Percentiles rank a stretch among this genome's conserved stretches.
These are phyloP conservation scores for Podospora appendiculata DNA, from an alignment of 495 filamentous ascomycete species.

Conservation along the genomic window DNA sequence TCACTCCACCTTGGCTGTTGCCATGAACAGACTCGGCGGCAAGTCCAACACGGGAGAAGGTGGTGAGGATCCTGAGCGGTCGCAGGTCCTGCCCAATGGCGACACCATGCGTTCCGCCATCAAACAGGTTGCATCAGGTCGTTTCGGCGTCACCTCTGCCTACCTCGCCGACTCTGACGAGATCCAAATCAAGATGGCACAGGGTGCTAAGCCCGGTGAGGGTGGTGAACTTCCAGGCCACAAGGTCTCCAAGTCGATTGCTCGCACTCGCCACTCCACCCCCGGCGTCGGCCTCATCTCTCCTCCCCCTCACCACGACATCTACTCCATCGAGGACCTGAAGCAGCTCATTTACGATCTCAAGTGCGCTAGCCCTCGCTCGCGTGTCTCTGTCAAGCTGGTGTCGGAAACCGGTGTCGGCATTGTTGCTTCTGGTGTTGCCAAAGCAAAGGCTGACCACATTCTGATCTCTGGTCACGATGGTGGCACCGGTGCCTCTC, in stretches of 20 bases:
- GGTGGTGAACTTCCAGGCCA: constrained; percentile 97
- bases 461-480: constrained; percentile 98
- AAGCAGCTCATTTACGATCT: constrained; percentile 99
- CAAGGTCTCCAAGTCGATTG: constrained; percentile 96
- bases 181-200: constrained; percentile 99
- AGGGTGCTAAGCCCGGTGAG: constrained; percentile 97
- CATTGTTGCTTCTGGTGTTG: constrained; percentile 96
- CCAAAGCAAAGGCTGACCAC: constrained; percentile 97
- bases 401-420: constrained; percentile 98
- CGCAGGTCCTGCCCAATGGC: constrained; percentile 77
- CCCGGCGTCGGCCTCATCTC: constrained; percentile 97
- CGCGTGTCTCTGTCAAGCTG: constrained; percentile 96
- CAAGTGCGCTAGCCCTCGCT: constrained; percentile 93
- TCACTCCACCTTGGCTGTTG: constrained; percentile 92
- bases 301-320: constrained; percentile 98
- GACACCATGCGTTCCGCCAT: constrained; percentile 99
- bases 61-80: constrained; percentile 93
- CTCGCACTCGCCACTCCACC: constrained; percentile 94
- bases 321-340: constrained; percentile 97
- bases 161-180: constrained; percentile 99
- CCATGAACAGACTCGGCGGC: constrained; percentile 96
- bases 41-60: constrained; percentile 99
- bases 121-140: constrained; percentile 96
- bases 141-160: constrained; percentile 96
- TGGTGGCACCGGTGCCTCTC: constrained; percentile 93